These are phyloP conservation scores for Camelina hispida DNA, from an alignment of 345 rosid genomes.

Conservation along the genomic window DNA sequence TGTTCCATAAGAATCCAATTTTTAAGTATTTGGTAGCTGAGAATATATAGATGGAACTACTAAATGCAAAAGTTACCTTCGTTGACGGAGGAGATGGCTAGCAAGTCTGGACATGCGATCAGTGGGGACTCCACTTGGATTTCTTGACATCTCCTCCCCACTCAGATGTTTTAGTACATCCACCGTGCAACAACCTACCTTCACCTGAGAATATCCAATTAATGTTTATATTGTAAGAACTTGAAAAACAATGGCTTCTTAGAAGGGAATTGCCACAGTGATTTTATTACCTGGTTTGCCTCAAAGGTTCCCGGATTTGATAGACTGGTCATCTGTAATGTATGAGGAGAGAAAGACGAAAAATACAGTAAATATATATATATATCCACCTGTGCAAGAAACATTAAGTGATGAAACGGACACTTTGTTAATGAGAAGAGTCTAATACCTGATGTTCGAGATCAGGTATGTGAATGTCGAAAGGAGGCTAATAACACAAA, in stretches of 20 bases:
- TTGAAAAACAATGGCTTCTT: background rate
- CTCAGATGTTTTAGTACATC: slow-evolving; percentile 88
- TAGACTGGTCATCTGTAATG: slow-evolving; percentile 63
- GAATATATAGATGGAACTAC: background rate
- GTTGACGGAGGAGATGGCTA: slow-evolving; percentile 74
- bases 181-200: slow-evolving; percentile 86
- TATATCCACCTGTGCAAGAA: background rate
- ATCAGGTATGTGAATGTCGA: slow-evolving; percentile 57
- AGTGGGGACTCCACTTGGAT: slow-evolving; percentile 59
- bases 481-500: slow-evolving; percentile 69
- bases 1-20: slow-evolving; percentile 42
- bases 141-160: slow-evolving; percentile 82
- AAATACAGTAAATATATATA: slow-evolving; percentile 5
- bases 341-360: slow-evolving; percentile 6
- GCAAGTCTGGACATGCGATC: slow-evolving; percentile 93
- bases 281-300: slow-evolving; percentile 70
- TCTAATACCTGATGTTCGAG: slow-evolving; percentile 65
- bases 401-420: slow-evolving; percentile 17
- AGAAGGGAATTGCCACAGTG: background rate
- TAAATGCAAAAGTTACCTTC: slow-evolving; percentile 49
- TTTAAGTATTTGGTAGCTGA: slow-evolving; percentile 21
- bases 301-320: slow-evolving; percentile 82
- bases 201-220: slow-evolving; percentile 58
- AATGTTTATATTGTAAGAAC: slow-evolving; percentile 1
- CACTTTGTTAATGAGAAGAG: slow-evolving; percentile 1